Evolutionary conservation across 768 basidiomycete genomes (phyloP), one percentile per base, ranked within the genome.

Genomic region (Porphyrellus cyaneotinctus): DNA sequence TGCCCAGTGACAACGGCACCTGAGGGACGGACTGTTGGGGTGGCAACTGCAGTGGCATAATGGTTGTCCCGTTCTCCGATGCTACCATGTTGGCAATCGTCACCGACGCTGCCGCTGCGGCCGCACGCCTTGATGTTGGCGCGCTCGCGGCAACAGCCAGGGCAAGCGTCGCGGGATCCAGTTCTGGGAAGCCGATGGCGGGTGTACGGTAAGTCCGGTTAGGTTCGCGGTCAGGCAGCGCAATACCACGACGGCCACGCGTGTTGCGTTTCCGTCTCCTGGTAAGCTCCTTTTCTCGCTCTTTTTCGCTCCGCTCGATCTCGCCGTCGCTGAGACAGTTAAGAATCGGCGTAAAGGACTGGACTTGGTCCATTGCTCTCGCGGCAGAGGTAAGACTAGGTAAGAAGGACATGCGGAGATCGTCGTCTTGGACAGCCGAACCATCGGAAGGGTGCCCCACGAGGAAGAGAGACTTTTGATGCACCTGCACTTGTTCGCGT

Each of bases 41-140:
- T 35, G 80, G 70, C 39, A 72, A 46, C 30, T 70, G 69, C 43
- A 72, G 57, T 3, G 77, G 72, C 55, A 75, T 58, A 47, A 84
- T 75, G 24, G 78, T 66, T 28, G 81, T 83, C 48, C 89, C 90
- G 59, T 94, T 94, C 72, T 95, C 93, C 1, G 88, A 88, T 2
- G 93, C 93, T 1, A 94, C 91, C 80, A 95, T 90, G 61, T 87
- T 90, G 30, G 91, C 90, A 58, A 93, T 93, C n/a, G 84, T 91
- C 39, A 88, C 58, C 6, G 83, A 83, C 4, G 91, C 91, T 6
- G 88, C 88, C 0, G 87, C 86, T 0, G 94, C 94, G 0, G 94
- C 94, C 3, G 91, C 93, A 61, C 93, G 77, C 51, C 91, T 74
- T 0, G 85, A 84, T 13, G 82, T 81, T 0, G 88, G 87, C 2